A percentile compares a stretch with the other conserved stretches of the same genome.
Conservation (phyloP, 129 eudicot species). For the Saussurea involucrata region DNA sequence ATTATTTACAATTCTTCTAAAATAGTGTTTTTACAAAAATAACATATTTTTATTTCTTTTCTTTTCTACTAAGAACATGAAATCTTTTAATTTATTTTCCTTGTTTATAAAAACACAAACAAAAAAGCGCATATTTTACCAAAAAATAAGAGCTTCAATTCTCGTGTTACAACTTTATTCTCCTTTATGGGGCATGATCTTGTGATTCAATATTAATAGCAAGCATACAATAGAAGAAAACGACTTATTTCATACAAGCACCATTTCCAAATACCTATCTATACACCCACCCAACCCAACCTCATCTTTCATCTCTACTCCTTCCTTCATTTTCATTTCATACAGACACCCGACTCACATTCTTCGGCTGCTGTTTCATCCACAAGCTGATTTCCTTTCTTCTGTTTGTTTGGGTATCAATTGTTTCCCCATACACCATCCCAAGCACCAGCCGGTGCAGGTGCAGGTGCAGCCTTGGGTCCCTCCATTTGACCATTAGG, state of each 20-base stretch:
- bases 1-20: too few species aligned
- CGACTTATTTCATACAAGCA: slow-evolving; percentile 6
- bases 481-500: slow-evolving; percentile 64
- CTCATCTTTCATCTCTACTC: slow-evolving; percentile 12
- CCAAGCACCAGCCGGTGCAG: slow-evolving; percentile 76
- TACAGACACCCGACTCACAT: not conserved
- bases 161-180: slow-evolving; percentile 20
- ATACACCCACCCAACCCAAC: slow-evolving; percentile 28
- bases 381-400: not conserved
- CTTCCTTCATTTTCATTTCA: not conserved
- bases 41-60: too few species aligned
- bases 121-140: too few species aligned
- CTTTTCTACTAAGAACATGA: too few species aligned
- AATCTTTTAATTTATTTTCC: too few species aligned
- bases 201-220: slow-evolving; percentile 17
- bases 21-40: too few species aligned
- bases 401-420: slow-evolving; percentile 6
- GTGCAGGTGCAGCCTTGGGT: slow-evolving; percentile 75
- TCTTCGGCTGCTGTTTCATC: not conserved
- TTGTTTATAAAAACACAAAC: too few species aligned
- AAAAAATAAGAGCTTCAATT: not conserved
- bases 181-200: slow-evolving; percentile 20
- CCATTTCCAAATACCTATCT: slow-evolving; percentile 33
- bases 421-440: slow-evolving; percentile 83
- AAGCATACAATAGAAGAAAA: not conserved